phyloP scores from a whole-genome alignment of 2,329 filamentous ascomycete species.

The Penicillium sp. region DNA sequence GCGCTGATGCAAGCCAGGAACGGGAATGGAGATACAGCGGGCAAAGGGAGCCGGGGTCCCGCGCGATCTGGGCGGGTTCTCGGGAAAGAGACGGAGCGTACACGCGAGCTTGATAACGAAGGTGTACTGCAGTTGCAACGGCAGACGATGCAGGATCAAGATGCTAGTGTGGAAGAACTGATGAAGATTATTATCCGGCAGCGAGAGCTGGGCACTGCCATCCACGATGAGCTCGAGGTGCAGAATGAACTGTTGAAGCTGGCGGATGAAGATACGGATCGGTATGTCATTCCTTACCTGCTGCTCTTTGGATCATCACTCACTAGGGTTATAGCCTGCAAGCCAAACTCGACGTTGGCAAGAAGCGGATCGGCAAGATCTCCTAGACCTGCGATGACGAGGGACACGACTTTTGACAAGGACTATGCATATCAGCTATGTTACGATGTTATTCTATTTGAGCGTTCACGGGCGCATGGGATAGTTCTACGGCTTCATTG shows the following conservation, averaged over 20 bases:
- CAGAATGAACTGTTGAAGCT: slow-evolving; percentile 57
- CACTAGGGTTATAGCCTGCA: slow-evolving; percentile 31
- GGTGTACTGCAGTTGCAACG: slow-evolving; percentile 59
- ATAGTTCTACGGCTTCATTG: slow-evolving; percentile 1
- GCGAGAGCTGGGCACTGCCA: slow-evolving; percentile 57
- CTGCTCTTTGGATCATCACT: slow-evolving; percentile 8
- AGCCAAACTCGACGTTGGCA: slow-evolving; percentile 45
- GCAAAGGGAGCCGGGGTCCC: slow-evolving; percentile 15
- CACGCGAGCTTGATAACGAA: slow-evolving; percentile 58
- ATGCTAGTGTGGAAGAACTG: slow-evolving; percentile 54
- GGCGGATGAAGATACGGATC: slow-evolving; percentile 54
- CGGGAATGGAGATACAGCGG: slow-evolving; percentile 14
- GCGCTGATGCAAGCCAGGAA: slow-evolving; percentile 35
- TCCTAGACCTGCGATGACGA: slow-evolving; percentile 25
- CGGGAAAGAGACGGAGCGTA: slow-evolving; percentile 55
- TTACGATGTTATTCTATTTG: background rate
- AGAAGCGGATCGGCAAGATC: slow-evolving; percentile 45
- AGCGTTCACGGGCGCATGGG: slow-evolving; percentile 8
- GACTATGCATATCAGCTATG: background rate
- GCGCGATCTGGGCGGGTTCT: slow-evolving; percentile 47
- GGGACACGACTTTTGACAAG: background rate
- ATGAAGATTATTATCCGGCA: slow-evolving; percentile 54
- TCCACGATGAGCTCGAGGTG: slow-evolving; percentile 57
- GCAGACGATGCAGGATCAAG: slow-evolving; percentile 58
- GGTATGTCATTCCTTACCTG: slow-evolving; percentile 27